Evolutionary conservation across 1,284 basidiomycete species (phyloP), one percentile per base, ranked within the genome.

Genomic region (Cutaneotrichosporon cutaneum): DNA sequence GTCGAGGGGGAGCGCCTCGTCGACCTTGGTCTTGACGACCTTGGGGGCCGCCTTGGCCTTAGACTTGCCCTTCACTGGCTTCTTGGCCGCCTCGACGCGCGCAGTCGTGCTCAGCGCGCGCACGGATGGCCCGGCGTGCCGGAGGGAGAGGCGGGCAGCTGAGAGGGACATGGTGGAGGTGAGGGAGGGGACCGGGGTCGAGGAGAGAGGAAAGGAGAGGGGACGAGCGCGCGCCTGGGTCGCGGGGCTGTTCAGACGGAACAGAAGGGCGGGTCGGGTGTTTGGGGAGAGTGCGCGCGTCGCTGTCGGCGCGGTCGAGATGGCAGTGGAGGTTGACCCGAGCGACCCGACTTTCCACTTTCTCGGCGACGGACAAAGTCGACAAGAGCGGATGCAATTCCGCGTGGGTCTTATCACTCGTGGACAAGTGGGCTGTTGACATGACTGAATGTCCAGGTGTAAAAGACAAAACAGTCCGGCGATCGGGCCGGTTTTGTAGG

Each of bases 1-100:
- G 16, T 47, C 22, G 4, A 78, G 55, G 1, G 67, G 63, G 68
- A 77, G 68, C 0, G 73, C 73, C 52, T 76, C 70, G 18, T 51
- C 48, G 1, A 6, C 24, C 9, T 70, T 68, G 58, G 71, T 69
- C 44, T 13, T 16, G 33, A 59, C 55, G 21, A 54, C 52, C 42
- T 47, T 35, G 35, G 39, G 18, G 56, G 63, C 63, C 26, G 30
- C 52, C 55, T 60, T 26, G 30, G 56, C 22, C 44, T 51, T 51
- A 13, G 51, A 52, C 42, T 56, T 56, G 13, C 27, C 39, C 56
- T 57, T 57, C 39, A 30, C 27, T 21, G 27, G 24, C 48, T 54
- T 55, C 45, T 54, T 55, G 30, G 32, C 24, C 21, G 58, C 39
- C 26, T 22, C 24, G 10, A 55, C 22, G 2, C 52, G 22, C 10